These are phyloP conservation scores for Noccaea bulbosa DNA, from an alignment of 345 rosid species.

Conservation along the genomic window DNA sequence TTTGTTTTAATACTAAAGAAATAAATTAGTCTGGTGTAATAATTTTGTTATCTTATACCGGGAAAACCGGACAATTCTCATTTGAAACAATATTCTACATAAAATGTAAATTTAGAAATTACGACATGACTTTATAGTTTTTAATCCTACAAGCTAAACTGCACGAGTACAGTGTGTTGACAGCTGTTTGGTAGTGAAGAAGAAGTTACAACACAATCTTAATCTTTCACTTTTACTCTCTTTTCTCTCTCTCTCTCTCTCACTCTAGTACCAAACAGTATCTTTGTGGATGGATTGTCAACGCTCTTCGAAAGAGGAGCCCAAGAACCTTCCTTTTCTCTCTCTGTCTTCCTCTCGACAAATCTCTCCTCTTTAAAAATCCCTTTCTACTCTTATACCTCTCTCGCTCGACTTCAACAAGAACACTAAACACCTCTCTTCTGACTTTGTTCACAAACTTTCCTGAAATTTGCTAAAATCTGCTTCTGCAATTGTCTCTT, in stretches of 20 bases:
- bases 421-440: neutral
- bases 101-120: too few relatives aligned
- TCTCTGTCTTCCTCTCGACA: conserved; percentile 41
- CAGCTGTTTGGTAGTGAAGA: conserved; percentile 1
- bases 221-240: conserved; percentile 25
- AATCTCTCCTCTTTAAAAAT: conserved; percentile 44
- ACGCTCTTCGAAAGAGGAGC: conserved; percentile 59
- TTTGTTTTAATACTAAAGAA: too few relatives aligned
- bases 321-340: conserved; percentile 67
- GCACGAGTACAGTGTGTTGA: too few relatives aligned
- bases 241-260: conserved; percentile 19
- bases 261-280: conserved; percentile 30
- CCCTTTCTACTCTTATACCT: conserved; percentile 10
- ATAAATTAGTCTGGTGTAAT: too few relatives aligned
- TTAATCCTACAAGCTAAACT: too few relatives aligned
- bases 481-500: neutral
- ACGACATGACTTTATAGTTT: too few relatives aligned
- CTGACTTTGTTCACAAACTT: neutral
- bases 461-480: neutral
- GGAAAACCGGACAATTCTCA: too few relatives aligned
- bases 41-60: too few relatives aligned
- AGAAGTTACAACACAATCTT: conserved; percentile 36
- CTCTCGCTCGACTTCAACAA: neutral
- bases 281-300: conserved; percentile 53
- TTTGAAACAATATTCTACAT: too few relatives aligned